These are phyloP conservation scores for Claviceps fusiformis DNA, from an alignment of 2,329 filamentous ascomycete species.

Conservation along the genomic window DNA sequence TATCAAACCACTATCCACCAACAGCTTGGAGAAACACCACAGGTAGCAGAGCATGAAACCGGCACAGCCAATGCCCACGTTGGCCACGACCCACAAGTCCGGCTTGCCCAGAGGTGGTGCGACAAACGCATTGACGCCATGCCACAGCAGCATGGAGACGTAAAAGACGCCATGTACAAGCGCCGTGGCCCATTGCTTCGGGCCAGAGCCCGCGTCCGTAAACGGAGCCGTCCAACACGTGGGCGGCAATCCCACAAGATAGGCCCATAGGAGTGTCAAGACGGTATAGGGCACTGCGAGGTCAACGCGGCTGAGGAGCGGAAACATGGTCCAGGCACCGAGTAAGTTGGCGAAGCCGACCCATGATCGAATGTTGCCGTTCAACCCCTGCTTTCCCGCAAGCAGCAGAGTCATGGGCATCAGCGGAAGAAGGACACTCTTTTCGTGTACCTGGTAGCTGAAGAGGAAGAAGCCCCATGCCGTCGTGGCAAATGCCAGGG, in stretches of 20 bases:
- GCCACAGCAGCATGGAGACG: slow-evolving; percentile 64
- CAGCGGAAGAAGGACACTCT: slow-evolving; percentile 83
- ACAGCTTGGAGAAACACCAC: slow-evolving; percentile 70
- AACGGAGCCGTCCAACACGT: slow-evolving; percentile 58
- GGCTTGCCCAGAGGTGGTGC: slow-evolving; percentile 63
- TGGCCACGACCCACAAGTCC: slow-evolving; percentile 87
- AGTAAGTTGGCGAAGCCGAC: slow-evolving; percentile 91
- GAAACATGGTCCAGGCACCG: slow-evolving; percentile 87
- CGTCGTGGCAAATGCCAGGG: slow-evolving; percentile 66
- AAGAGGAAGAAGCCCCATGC: slow-evolving; percentile 98
- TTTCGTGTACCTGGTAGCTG: slow-evolving; percentile 97
- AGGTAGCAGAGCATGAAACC: slow-evolving; percentile 81
- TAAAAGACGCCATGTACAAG: slow-evolving; percentile 69
- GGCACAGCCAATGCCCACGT: slow-evolving; percentile 72
- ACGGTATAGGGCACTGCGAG: slow-evolving; percentile 74
- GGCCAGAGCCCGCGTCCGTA: slow-evolving; percentile 26
- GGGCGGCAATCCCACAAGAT: slow-evolving; percentile 76
- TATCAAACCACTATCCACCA: slow-evolving; percentile 44
- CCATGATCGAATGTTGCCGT: slow-evolving; percentile 69
- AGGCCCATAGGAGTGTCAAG: slow-evolving; percentile 78
- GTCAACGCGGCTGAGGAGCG: slow-evolving; percentile 73
- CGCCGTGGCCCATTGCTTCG: slow-evolving; percentile 39
- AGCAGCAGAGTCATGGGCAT: slow-evolving; percentile 87
- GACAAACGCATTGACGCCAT: slow-evolving; percentile 58
- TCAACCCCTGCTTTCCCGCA: slow-evolving; percentile 63